phyloP scores from a whole-genome alignment of 192 early-diverging fungal genomes.

The Podila epicladia region DNA sequence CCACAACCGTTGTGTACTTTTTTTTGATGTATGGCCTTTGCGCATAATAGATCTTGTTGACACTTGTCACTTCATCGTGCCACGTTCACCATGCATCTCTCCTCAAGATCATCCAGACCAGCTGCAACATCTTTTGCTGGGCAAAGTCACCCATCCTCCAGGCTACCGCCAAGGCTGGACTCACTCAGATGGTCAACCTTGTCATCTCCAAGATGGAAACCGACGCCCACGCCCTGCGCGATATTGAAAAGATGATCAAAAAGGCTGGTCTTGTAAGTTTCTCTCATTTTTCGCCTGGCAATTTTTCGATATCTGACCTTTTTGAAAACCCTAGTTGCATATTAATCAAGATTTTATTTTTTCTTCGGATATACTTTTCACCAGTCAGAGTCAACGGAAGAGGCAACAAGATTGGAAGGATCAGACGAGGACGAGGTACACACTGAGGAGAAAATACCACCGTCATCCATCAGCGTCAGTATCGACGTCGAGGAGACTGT shows the following conservation, averaged over 20 bases:
- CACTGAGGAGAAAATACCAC: neutral
- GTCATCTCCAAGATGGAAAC: conserved; percentile 54
- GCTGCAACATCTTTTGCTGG: conserved; percentile 58
- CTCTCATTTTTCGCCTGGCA: neutral
- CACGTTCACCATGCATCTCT: conserved; percentile 55
- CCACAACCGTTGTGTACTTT: neutral
- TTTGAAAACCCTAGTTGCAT: no score
- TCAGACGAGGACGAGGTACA: conserved; percentile 7
- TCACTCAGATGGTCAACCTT: conserved; percentile 58
- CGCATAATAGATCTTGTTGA: conserved; percentile 39
- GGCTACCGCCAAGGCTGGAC: conserved; percentile 57
- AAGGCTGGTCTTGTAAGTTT: neutral
- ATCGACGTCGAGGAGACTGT: conserved; percentile 5
- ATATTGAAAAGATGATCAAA: conserved; percentile 40
- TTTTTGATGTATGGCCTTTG: neutral
- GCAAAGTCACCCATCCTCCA: conserved; percentile 52
- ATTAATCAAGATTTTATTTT: no score
- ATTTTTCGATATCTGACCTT: no score
- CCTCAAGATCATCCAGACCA: conserved; percentile 56
- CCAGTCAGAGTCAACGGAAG: neutral
- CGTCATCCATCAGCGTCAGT: neutral
- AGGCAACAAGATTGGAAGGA: neutral
- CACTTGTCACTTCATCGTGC: conserved; percentile 54
- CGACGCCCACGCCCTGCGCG: conserved; percentile 34
- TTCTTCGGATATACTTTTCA: neutral